These are phyloP conservation scores for Beauveria brongniartii DNA, from an alignment of 2,329 filamentous ascomycete species.

Conservation along the genomic window DNA sequence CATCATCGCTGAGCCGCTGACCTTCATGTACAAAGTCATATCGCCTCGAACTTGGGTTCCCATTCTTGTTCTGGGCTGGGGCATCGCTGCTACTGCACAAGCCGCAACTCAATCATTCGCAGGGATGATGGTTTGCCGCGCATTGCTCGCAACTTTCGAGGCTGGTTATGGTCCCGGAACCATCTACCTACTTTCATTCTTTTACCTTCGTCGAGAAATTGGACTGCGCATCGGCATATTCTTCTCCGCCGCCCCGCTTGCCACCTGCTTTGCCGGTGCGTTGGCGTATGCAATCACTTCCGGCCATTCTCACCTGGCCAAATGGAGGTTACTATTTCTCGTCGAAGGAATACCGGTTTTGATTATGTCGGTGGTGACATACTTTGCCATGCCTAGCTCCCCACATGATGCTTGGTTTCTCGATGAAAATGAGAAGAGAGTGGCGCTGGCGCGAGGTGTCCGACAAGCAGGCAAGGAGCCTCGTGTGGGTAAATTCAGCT, in stretches of 20 bases:
- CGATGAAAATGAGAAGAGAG: slow-evolving; percentile 18
- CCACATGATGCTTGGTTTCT: slow-evolving; percentile 23
- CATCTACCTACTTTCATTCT: slow-evolving; percentile 25
- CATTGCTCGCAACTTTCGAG: slow-evolving; percentile 22
- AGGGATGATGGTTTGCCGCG: slow-evolving; percentile 17
- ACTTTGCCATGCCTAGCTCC: slow-evolving; percentile 23
- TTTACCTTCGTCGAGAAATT: slow-evolving; percentile 25
- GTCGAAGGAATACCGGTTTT: slow-evolving; percentile 24
- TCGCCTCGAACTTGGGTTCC: slow-evolving; percentile 18
- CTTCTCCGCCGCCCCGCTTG: slow-evolving; percentile 22
- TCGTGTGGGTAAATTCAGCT: slow-evolving; percentile 14
- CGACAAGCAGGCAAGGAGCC: slow-evolving; percentile 15
- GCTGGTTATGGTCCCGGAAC: slow-evolving; percentile 21
- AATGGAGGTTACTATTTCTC: slow-evolving; percentile 25
- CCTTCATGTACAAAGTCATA: slow-evolving; percentile 18
- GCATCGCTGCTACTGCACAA: slow-evolving; percentile 16
- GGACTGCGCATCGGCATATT: slow-evolving; percentile 22
- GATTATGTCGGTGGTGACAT: slow-evolving; percentile 21
- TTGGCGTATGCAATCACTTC: slow-evolving; percentile 26
- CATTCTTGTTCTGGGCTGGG: slow-evolving; percentile 17
- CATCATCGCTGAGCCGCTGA: slow-evolving; percentile 18
- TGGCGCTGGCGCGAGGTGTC: slow-evolving; percentile 17
- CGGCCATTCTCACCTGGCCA: slow-evolving; percentile 18
- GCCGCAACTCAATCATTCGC: slow-evolving; percentile 16
- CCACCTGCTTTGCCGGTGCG: slow-evolving; percentile 25